A percentile compares a stretch with the other conserved stretches of the same genome.
These are phyloP conservation scores for Aspergillus fijiensis DNA, from an alignment of 2,329 filamentous ascomycete genomes.

Conservation along the genomic window DNA sequence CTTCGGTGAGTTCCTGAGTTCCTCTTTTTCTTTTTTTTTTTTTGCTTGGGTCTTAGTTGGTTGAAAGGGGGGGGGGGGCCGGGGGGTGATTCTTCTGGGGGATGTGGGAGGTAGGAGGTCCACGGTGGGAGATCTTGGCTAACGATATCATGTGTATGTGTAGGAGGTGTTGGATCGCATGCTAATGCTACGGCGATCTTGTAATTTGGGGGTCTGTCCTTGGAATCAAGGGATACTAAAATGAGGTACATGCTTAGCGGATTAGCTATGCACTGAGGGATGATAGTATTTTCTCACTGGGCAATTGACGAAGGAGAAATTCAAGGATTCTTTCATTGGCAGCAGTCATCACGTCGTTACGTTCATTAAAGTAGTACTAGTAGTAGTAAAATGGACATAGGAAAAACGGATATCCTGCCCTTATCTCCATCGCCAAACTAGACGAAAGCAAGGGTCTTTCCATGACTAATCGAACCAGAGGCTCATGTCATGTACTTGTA, in stretches of 20 bases:
- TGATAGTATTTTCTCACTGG: too few relatives aligned
- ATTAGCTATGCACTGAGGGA: background rate
- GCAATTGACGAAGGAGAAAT: too few relatives aligned
- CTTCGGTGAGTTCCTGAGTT: conserved; percentile 35
- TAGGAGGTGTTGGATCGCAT: conserved; percentile 35
- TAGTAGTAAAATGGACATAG: conserved; percentile 10
- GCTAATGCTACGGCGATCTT: conserved; percentile 37
- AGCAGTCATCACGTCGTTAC: conserved; percentile 12
- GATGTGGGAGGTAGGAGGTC: background rate
- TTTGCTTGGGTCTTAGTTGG: too few relatives aligned
- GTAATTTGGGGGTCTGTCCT: conserved; percentile 10
- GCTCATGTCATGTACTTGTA: too few relatives aligned
- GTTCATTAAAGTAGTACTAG: conserved; percentile 8
- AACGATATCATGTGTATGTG: background rate
- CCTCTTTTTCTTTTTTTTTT: too few relatives aligned
- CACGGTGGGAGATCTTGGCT: background rate
- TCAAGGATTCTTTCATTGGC: background rate
- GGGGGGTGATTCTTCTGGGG: background rate
- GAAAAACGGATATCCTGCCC: conserved; percentile 1
- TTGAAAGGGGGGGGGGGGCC: too few relatives aligned
- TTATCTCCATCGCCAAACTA: too few relatives aligned
- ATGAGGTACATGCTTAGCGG: too few relatives aligned
- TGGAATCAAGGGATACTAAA: too few relatives aligned
- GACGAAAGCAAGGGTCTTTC: too few relatives aligned
- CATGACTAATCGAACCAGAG: too few relatives aligned